Base-by-base conservation (phyloP, 2,329 filamentous ascomycete species). In the Fusarium tjaetaba region DNA sequence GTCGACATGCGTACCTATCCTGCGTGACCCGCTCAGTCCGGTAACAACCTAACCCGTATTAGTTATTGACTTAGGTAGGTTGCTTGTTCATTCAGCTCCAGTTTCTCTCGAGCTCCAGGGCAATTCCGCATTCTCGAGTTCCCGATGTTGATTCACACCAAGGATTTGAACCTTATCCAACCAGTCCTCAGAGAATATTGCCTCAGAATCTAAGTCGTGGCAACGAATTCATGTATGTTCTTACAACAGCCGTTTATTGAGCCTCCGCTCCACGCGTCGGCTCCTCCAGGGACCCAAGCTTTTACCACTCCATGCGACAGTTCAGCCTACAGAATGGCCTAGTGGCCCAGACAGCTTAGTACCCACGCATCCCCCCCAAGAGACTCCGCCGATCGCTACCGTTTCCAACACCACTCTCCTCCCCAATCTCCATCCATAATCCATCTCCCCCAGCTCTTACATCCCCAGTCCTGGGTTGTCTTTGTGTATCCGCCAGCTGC, bases 361-460 rank as follows among this genome's bases (percentile, higher is more conserved):
- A 24, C 59, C 61, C 59, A 74, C 67, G 56, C 58, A 45, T 49
- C 36, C 65, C 60, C 60, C 73, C 73, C 59, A 34, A 58, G 57
- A 65, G 45, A 46, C 68, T 58, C 59, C 36, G 73, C 65, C 60
- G 73, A 76, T 76, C 73, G 51, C 51, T 72, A 65, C 70, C 65
- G 51, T 72, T 72, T 65, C 49, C 60, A 68, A 71, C 52, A 63
- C 34, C 46, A 67, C 56, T 62, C 73, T 61, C 60, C 56, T 61
- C 67, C 42, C 46, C 61, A 68, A 56, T 68, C 69, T 72, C 72
- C 72, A 65, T 51, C 57, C 56, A 67, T 48, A 36, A 58, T 48
- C 55, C 55, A 53, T 63, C 57, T 69, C 57, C 64, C 70, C 71
- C 72, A 69, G 64, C 51, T 72, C 64, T 60, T 69, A 59, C 70